These are phyloP conservation scores for Cronartium quercuum DNA, from an alignment of 1,284 basidiomycete species.

Conservation along the genomic window DNA sequence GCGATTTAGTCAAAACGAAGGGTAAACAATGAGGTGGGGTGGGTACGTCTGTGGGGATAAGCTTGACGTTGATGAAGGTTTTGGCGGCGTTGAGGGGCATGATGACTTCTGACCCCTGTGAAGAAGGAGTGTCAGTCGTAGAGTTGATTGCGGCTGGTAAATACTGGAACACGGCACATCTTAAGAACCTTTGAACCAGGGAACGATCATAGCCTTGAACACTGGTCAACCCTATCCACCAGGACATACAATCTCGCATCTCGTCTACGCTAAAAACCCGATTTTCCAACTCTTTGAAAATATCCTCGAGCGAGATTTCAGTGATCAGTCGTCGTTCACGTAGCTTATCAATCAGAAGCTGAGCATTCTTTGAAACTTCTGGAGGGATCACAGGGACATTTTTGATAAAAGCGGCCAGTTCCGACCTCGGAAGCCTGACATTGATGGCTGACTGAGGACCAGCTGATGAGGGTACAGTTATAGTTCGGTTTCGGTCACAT, in stretches of 20 bases:
- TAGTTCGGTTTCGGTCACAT: conserved; percentile 54
- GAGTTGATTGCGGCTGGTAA: conserved; percentile 54
- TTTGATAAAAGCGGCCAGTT: conserved; percentile 71
- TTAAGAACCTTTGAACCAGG: conserved; percentile 49
- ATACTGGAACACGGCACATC: conserved; percentile 57
- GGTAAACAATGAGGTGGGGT: conserved; percentile 73
- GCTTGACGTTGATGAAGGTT: conserved; percentile 67
- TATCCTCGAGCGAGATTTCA: conserved; percentile 77
- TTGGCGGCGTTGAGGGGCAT: conserved; percentile 65
- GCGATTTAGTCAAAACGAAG: conserved; percentile 58
- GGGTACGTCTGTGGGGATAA: conserved; percentile 74
- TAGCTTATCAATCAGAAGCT: conserved; percentile 62
- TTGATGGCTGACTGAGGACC: conserved; percentile 67
- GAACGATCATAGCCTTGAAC: conserved; percentile 54
- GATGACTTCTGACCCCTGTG: conserved; percentile 52
- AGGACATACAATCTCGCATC: conserved; percentile 73
- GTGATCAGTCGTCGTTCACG: conserved; percentile 66
- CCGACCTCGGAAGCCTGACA: conserved; percentile 70
- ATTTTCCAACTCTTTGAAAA: conserved; percentile 68
- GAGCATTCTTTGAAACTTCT: conserved; percentile 61
- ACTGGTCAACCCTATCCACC: conserved; percentile 70
- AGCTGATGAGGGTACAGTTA: conserved; percentile 71
- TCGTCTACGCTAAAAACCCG: conserved; percentile 69
- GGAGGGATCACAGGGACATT: conserved; percentile 69
- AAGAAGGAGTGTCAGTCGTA: conserved; percentile 43